Percentiles rank a stretch among this genome's conserved stretches.
phyloP scores from a whole-genome alignment of 176 grass and related monocot genomes.

The Oryza brachyantha region DNA sequence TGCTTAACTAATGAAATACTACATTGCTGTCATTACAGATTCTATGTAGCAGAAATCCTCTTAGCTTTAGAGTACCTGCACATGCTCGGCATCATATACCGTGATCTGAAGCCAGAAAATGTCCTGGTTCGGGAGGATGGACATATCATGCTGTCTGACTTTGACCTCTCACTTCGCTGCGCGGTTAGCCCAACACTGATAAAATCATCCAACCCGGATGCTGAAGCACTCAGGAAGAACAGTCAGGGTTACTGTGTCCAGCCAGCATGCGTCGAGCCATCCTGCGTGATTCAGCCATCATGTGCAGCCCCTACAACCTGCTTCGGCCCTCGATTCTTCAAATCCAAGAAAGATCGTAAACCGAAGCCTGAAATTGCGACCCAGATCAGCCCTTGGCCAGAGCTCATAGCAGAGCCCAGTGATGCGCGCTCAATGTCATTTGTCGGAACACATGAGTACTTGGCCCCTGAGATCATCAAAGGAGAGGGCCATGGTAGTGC shows the following conservation, averaged over 20 bases:
- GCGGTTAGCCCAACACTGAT: slow-evolving; percentile 67
- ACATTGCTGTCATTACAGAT: slow-evolving; percentile 39
- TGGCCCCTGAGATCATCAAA: slow-evolving; percentile 69
- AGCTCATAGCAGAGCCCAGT: slow-evolving; percentile 56
- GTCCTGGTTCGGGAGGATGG: slow-evolving; percentile 81
- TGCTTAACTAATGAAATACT: slow-evolving; percentile 5
- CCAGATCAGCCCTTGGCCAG: slow-evolving; percentile 53
- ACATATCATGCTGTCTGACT: slow-evolving; percentile 85
- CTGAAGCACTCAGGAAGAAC: slow-evolving; percentile 42
- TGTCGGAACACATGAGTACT: slow-evolving; percentile 59
- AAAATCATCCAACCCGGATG: slow-evolving; percentile 47
- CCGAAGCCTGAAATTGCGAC: slow-evolving; percentile 43
- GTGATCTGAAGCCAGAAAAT: slow-evolving; percentile 84
- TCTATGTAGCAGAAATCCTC: slow-evolving; percentile 80
- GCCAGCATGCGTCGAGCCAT: slow-evolving; percentile 46
- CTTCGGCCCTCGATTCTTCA: slow-evolving; percentile 53
- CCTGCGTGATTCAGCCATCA: slow-evolving; percentile 47
- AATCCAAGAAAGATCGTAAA: slow-evolving; percentile 51
- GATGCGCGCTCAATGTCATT: slow-evolving; percentile 59
- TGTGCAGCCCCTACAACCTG: slow-evolving; percentile 54
- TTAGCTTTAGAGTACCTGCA: slow-evolving; percentile 78
- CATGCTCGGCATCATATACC: slow-evolving; percentile 86
- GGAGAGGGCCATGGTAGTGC: slow-evolving; percentile 64
- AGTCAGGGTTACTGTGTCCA: slow-evolving; percentile 41
- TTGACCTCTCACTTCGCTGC: slow-evolving; percentile 81